Percentiles rank a stretch among this genome's conserved stretches.
phyloP scores from a whole-genome alignment of 768 basidiomycete genomes.

The Serendipita indica region DNA sequence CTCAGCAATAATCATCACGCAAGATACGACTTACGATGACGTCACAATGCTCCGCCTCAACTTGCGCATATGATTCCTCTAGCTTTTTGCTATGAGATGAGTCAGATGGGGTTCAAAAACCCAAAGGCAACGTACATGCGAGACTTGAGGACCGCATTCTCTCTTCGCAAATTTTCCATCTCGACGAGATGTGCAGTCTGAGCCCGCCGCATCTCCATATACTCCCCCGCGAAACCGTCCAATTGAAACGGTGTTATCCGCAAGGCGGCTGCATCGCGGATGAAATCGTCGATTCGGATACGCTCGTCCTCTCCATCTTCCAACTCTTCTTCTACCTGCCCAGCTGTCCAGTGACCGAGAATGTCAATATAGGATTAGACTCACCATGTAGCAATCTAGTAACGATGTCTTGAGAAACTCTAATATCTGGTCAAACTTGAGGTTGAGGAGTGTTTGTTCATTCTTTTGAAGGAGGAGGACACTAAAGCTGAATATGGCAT shows the following conservation, averaged over 20 bases:
- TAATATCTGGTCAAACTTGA: conserved; percentile 88
- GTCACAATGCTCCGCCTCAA: conserved; percentile 72
- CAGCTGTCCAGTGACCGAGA: too few species aligned
- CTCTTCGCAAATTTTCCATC: conserved; percentile 66
- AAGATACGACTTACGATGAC: conserved; percentile 33
- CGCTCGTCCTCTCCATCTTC: conserved; percentile 21
- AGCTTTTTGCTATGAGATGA: conserved; percentile 48
- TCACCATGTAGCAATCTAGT: conserved; percentile 67
- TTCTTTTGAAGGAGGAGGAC: conserved; percentile 76
- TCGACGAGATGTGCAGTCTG: conserved; percentile 74
- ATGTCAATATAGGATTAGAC: neutral
- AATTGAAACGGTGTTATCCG: conserved; percentile 93
- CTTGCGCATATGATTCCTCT: conserved; percentile 59
- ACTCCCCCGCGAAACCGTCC: conserved; percentile 78
- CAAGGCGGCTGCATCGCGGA: conserved; percentile 71
- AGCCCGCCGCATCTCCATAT: conserved; percentile 60
- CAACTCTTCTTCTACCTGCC: conserved; percentile 20
- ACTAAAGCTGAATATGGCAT: conserved; percentile 93
- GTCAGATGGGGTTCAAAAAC: neutral
- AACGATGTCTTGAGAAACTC: conserved; percentile 66
- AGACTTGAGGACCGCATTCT: conserved; percentile 55
- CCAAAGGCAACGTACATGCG: conserved; percentile 66
- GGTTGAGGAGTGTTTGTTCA: conserved; percentile 55
- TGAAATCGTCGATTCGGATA: conserved; percentile 59
- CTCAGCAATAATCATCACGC: conserved; percentile 7